Evolutionary conservation across 176 grass and related monocot genomes (phyloP), one percentile per base, ranked within the genome.

Genomic region (Aegilops umbellulata): DNA sequence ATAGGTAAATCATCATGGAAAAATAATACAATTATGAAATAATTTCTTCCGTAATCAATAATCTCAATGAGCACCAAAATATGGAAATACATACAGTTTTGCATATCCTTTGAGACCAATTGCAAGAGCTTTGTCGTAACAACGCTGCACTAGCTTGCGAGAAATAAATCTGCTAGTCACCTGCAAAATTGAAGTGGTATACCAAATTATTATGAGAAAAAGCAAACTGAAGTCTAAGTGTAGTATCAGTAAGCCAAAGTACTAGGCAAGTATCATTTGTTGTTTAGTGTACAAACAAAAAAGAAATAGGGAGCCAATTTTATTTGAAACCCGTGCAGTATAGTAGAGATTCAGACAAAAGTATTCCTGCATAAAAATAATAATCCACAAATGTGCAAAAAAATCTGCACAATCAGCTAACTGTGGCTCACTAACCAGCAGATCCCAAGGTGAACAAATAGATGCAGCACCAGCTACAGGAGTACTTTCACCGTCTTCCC

Each of bases 91-190:
- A 88, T 98, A 98, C 96, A 94, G 87, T 87, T 91, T 86, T 79
- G 96, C 96, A 84, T 95, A 98, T 92, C 96, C 96, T 78, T 98
- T 94, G 29, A 98, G 96, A 79, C 96, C 96, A 82, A 92, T 88
- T 88, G 93, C 83, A 82, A 95, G 91, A 89, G 93, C 96, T 90
- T 82, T 98, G 77, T 89, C 91, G 38, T 98, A 98, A 7, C 82
- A 87, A 41, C 90, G 86, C 82, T 98, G 96, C 46, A 90, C 90
- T 60, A 98, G 88, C 82, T 90, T 98, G 78, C 96, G 93, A 84
- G 87, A 79, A 90, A 98, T 95, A 79, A 98, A 98, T 90, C 93
- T 92, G 82, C 88, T 92, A 73, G 93, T 87, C 27, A 98, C 79
- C 96, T 98, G 84, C 44, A 86, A 81, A 65, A n/a, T n/a, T n/a